Evolutionary conservation across 2,329 filamentous ascomycete species (phyloP), one percentile per base, ranked within the genome.

Genomic region (Trichoderma arundinaceum): DNA sequence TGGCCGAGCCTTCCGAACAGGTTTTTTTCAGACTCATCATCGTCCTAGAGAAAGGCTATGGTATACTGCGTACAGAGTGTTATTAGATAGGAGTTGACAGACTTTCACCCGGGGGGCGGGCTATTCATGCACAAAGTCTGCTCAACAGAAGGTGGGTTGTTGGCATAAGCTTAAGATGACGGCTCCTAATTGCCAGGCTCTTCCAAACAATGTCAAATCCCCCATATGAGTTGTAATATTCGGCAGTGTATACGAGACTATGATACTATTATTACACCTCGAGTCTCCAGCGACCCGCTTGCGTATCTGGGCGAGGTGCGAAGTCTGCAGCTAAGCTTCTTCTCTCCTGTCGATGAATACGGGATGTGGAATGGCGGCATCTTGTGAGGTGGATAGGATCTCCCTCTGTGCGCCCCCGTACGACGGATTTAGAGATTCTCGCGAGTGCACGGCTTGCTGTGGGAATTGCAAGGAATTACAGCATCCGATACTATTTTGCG

Each of bases 211-310:
- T 38, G 0, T n/a, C 17, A 54, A 15, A 17, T n/a, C 35, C 41
- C 35, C 22, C 17, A 38, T 38, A 19, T 43, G 49, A 54, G 49
- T 19, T 33, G 48, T 35, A 13, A 22, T 33, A 43, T n/a, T 41
- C 13, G 49, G 7, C 39, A 28, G 48, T 28, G 19, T 46, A 54
- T 54, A 63, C 60, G 38, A 54, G 15, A 49, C 32, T 12, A 38
- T 46, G 48, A 54, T 62, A 15, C 49, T 63, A 63, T 63, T 39
- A 46, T 63, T 63, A 63, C 39, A 46, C 12, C 15, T 39, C 17
- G 32, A 43, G 28, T 13, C 38, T 63, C n/a, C 49, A 41, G 52
- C n/a, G 48, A 54, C 51, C 49, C 39, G 49, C 60, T 32, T 6
- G 35, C 39, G 15, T 19, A 22, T 38, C 44, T 49, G 17, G 22